Evolutionary conservation across 495 filamentous ascomycete genomes (phyloP), one percentile per base, ranked within the genome.

Genomic region (Xylaria grammica): DNA sequence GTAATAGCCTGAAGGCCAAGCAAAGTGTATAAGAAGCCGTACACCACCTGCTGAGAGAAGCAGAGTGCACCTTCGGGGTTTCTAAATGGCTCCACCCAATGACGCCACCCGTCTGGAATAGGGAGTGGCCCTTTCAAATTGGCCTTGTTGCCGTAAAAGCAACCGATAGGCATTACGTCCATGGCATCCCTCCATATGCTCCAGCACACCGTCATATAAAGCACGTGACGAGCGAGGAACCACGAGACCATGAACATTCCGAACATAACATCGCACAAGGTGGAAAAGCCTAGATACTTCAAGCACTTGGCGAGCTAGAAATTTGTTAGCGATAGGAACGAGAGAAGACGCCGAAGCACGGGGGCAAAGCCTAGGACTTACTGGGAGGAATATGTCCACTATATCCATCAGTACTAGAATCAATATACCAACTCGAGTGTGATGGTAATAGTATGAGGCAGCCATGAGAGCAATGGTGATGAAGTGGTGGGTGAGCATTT

Each of bases 401-500:
- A 97, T 82, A 70, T 99, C 95, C 95, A 98, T 98, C 63, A 95
- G 78, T 44, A 90, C 90, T 65, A 99, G 79, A 65, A 98, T 92
- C 50, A 96, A 84, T 69, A 93, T 95, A 52, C 92, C 94, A 34
- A 97, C 93, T 52, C 89, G 88, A 27, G 89, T 94, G 70, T 92
- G 87, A 69, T 90, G 87, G 69, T 93, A 96, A 65, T 87, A 84
- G 72, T 98, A 99, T 49, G 89, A 91, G 15, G 84, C 82, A 67
- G 88, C 87, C 55, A 98, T 87, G 46, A 99, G 84, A 20, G 81
- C 79, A 75, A 88, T 90, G 22, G 95, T 99, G 70, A 97, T 87
- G 69, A 97, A 85, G 75, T 99, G 95, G 76, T 99, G 95, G 11
- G 88, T 89, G 62, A 98, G 87, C 96, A 97, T 97, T 74, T 98